phyloP scores from a whole-genome alignment of 148 eudicot species.

The Chenopodium album region DNA sequence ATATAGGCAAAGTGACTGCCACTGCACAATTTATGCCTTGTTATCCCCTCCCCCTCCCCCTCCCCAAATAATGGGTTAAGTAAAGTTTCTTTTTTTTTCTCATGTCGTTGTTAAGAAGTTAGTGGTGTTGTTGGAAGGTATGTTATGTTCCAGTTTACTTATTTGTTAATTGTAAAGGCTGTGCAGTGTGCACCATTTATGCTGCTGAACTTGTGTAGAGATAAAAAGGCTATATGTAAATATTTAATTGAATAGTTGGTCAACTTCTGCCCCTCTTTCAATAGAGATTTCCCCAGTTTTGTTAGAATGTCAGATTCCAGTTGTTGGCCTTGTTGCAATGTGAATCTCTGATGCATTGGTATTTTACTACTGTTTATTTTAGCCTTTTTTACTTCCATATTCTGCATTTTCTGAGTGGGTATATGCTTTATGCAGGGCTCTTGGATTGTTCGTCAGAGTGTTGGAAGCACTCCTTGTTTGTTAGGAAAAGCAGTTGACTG shows the following conservation, averaged over 20 bases:
- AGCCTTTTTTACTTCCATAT: neutral
- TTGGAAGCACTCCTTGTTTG: constrained; percentile 95
- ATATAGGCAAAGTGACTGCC: no score
- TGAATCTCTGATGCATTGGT: neutral
- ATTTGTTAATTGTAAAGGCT: neutral
- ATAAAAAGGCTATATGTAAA: neutral
- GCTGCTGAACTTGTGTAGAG: neutral
- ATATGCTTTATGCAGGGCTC: constrained; percentile 64
- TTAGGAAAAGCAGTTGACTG: constrained; percentile 97
- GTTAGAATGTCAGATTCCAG: neutral
- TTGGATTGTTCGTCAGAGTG: constrained; percentile 99
- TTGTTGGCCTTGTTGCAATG: neutral
- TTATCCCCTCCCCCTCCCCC: no score
- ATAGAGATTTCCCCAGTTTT: neutral
- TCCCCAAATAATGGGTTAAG: no score
- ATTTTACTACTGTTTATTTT: neutral
- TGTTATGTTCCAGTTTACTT: no score
- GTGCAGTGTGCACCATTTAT: neutral
- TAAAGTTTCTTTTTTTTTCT: no score
- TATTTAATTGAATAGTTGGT: neutral
- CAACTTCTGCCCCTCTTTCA: neutral
- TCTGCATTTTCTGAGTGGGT: constrained; percentile 12
- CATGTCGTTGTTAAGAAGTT: no score
- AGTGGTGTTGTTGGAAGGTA: no score
- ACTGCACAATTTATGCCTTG: no score